A percentile compares a stretch with the other conserved stretches of the same genome.
Evolutionary conservation across 352 stramenopile species (phyloP).

Genomic region (Phytophthora foliorum): DNA sequence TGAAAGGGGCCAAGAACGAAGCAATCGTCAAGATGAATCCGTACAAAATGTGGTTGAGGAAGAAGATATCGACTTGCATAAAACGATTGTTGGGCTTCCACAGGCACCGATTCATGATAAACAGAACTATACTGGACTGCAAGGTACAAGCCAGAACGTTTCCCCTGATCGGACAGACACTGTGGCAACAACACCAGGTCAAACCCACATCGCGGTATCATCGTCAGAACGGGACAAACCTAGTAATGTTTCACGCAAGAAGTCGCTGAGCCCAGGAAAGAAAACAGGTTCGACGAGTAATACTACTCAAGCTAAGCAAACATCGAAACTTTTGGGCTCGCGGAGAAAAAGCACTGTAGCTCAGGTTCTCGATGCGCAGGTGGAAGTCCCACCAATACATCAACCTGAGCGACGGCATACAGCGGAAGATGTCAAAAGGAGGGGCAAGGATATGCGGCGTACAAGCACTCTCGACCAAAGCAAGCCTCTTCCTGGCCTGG

Average conservation of each 20-base stretch:
- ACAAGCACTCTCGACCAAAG: slow-evolving; percentile 20
- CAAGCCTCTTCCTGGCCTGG: slow-evolving; percentile 9
- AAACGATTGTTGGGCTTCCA: neutral
- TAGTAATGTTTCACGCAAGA: slow-evolving; percentile 13
- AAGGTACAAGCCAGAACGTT: neutral
- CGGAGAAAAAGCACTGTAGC: slow-evolving; percentile 18
- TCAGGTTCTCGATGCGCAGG: slow-evolving; percentile 11
- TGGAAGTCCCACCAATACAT: neutral
- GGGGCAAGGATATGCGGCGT: neutral
- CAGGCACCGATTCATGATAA: neutral
- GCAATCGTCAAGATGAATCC: neutral
- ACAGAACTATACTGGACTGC: neutral
- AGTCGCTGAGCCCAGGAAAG: slow-evolving; percentile 21
- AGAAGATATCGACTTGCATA: neutral
- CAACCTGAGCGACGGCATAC: slow-evolving; percentile 21
- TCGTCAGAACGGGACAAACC: neutral
- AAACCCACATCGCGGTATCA: slow-evolving; percentile 2
- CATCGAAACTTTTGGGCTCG: slow-evolving; percentile 17
- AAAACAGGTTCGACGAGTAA: neutral
- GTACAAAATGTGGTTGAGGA: neutral
- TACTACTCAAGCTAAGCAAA: slow-evolving; percentile 4
- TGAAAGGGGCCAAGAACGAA: neutral
- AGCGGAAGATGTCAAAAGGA: slow-evolving; percentile 23
- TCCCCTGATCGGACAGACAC: neutral
- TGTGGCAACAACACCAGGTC: neutral